phyloP scores from a whole-genome alignment of 345 rosid species.

The Hypericum perforatum region DNA sequence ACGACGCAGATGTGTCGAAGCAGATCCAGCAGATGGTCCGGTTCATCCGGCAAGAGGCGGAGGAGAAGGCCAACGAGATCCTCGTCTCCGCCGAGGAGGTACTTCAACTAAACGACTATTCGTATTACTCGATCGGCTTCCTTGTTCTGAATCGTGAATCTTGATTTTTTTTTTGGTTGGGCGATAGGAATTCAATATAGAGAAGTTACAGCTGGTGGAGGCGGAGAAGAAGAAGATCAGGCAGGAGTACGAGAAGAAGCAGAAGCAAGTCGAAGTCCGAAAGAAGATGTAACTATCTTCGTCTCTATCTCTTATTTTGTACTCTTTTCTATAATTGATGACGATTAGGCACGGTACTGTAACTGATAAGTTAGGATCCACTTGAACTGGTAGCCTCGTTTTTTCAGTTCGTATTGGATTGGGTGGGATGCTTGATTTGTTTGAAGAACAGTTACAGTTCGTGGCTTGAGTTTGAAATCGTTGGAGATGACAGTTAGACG shows the following conservation, averaged over 20 bases:
- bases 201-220: conserved; percentile 87
- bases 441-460: too few relatives aligned
- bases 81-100: conserved; percentile 91
- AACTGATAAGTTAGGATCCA: too few relatives aligned
- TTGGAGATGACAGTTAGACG: too few relatives aligned
- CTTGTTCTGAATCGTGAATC: neutral
- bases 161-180: neutral
- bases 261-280: conserved; percentile 89
- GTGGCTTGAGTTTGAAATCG: too few relatives aligned
- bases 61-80: conserved; percentile 98
- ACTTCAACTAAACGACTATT: neutral
- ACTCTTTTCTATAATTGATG: neutral
- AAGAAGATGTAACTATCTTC: conserved; percentile 57
- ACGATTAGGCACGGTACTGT: too few relatives aligned
- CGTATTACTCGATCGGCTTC: neutral
- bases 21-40: conserved; percentile 99
- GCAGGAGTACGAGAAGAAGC: conserved; percentile 92
- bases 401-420: too few relatives aligned
- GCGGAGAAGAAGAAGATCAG: conserved; percentile 99
- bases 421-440: too few relatives aligned
- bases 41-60: conserved; percentile 94
- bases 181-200: conserved; percentile 86
- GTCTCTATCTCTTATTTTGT: neutral
- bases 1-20: conserved; percentile 79
- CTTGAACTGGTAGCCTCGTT: too few relatives aligned